A percentile compares a stretch with the other conserved stretches of the same genome.
phyloP scores from a whole-genome alignment of 2,329 filamentous ascomycete genomes.

The Diaporthe caulivora region DNA sequence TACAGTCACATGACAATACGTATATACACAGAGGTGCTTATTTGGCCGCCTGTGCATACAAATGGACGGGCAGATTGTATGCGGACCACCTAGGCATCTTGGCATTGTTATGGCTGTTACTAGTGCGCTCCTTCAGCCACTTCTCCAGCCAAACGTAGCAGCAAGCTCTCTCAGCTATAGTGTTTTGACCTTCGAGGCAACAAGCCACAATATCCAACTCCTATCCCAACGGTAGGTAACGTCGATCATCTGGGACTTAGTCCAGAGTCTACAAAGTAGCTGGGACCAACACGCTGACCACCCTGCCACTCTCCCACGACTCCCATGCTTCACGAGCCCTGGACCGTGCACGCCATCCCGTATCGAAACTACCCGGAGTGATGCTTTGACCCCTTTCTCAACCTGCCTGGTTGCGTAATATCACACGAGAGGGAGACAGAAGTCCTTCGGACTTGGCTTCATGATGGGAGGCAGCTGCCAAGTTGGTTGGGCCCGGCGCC shows the following conservation, averaged over 20 bases:
- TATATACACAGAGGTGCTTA: neutral
- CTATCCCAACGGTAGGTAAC: neutral
- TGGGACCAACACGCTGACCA: neutral
- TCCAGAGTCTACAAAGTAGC: neutral
- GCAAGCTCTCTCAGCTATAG: neutral
- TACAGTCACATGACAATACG: neutral
- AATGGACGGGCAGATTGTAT: neutral
- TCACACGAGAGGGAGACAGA: neutral
- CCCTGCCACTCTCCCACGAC: neutral
- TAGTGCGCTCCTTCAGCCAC: neutral
- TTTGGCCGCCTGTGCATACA: neutral
- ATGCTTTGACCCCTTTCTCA: slow-evolving; percentile 7
- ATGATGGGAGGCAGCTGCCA: neutral
- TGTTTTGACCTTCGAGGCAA: slow-evolving; percentile 4
- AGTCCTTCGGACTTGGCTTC: neutral
- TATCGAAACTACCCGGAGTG: neutral
- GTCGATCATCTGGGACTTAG: neutral
- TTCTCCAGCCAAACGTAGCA: neutral
- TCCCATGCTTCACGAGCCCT: neutral
- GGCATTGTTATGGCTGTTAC: neutral
- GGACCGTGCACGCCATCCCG: neutral
- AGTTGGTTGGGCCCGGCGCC: neutral
- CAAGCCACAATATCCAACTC: slow-evolving; percentile 4
- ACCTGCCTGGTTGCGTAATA: neutral
- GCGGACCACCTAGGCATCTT: neutral